Base-by-base conservation (phyloP, 2,329 filamentous ascomycete genomes). In the Pseudogymnoascus sp. region DNA sequence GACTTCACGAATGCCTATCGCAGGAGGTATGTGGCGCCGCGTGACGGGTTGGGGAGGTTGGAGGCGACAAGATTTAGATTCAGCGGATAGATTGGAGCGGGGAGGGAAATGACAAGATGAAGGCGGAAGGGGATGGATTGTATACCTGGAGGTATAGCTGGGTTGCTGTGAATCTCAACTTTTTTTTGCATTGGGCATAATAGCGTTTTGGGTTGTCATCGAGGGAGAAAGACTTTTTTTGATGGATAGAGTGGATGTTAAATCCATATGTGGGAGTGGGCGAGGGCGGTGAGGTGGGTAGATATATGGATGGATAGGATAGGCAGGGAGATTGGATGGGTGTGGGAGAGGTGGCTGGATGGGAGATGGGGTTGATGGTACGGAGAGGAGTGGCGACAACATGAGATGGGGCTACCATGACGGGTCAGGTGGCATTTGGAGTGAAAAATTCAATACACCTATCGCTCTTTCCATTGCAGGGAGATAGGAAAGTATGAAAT, bases 1-100 rank as follows among this genome's bases (percentile, higher is more conserved):
- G 96, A 99, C 76, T 99, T 99, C 74, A 97, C 95, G 24, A 96
- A 93, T 74, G 90, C 87, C 31, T 99, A 99, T 75, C 86, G 96
- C 61, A 83, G 96, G 72, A 84, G 96, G 66, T 97, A 99, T 72
- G 90, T 99, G 56, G 93, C 95, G n/a, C 95, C 95, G 6, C 81
- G 93, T 65, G 93, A 97, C 73, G 93, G 93, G 0, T 79, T 97
- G 44, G 93, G 93, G 3, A 84, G 91, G 72, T 79, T 97, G 64
- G 92, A 96, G 77, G 91, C 92, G 24, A 86, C 88, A 21, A 86
- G 90, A 67, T 97, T 97, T 78, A 88, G 90, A 70, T 97, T 96
- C 73, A 70, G 68, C 65, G 68, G 71, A 47, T 74, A 68, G 68
- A 31, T 33, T 37, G 21, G 37, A 44, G 26, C 7, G 44, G 24